These are phyloP conservation scores for Saccharomycopsis microspora DNA, from an alignment of 805 yeast species.

Conservation along the genomic window DNA sequence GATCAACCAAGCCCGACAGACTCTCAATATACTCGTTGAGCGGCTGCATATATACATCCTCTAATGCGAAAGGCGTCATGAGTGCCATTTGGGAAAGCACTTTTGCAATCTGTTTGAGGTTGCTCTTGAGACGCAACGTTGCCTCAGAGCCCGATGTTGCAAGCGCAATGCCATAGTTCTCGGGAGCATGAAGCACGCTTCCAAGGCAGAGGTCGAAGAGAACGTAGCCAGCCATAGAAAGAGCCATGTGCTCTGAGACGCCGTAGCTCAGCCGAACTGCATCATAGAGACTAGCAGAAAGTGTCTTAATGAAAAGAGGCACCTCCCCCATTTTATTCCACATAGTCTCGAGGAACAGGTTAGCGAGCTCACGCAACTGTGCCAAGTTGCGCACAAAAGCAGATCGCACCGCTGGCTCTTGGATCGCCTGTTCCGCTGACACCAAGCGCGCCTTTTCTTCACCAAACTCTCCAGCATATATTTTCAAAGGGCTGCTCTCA, in stretches of 20 bases:
- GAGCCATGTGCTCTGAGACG: constrained; percentile 31
- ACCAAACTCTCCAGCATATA: constrained; percentile 29
- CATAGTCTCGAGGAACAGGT: constrained; percentile 27
- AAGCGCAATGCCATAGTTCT: constrained; percentile 40
- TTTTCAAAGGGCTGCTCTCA: constrained; percentile 69
- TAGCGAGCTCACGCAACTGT: constrained; percentile 34
- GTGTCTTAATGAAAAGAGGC: constrained; percentile 24
- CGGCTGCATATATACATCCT: constrained; percentile 65
- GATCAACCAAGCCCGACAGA: constrained; percentile 35
- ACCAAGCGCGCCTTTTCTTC: background rate
- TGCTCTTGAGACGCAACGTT: constrained; percentile 25
- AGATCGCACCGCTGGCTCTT: constrained; percentile 34
- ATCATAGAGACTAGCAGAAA: constrained; percentile 26
- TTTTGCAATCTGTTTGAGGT: constrained; percentile 44
- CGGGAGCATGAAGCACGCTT: constrained; percentile 39
- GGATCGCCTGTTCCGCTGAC: constrained; percentile 28
- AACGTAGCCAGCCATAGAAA: constrained; percentile 55
- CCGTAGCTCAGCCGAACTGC: constrained; percentile 35
- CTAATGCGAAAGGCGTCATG: constrained; percentile 52
- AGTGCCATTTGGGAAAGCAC: constrained; percentile 55
- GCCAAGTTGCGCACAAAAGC: constrained; percentile 40
- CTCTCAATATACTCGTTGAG: constrained; percentile 58
- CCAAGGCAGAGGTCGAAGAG: constrained; percentile 41
- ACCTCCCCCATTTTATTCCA: constrained; percentile 10
- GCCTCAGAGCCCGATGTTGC: constrained; percentile 9